These are phyloP conservation scores for Auricularia heimuer DNA, from an alignment of 768 basidiomycete genomes.

Conservation along the genomic window DNA sequence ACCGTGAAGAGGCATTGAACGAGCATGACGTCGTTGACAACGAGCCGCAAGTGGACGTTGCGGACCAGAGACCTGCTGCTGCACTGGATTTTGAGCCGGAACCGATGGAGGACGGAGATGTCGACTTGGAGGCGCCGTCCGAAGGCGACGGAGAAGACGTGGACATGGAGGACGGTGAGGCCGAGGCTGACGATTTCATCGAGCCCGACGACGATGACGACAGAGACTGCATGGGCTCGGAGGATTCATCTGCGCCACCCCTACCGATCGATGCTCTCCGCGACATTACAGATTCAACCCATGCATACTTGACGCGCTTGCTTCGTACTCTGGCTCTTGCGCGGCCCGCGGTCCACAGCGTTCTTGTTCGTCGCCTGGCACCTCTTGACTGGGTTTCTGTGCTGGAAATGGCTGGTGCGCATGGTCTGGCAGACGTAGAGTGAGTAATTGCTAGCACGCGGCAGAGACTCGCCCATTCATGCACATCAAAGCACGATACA, in stretches of 20 bases:
- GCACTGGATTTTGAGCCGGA: not conserved
- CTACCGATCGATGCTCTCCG: not conserved
- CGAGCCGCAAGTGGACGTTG: not conserved
- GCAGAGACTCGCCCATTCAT: not conserved
- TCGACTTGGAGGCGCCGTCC: conserved; percentile 14
- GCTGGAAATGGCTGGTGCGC: not conserved
- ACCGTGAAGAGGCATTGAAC: not conserved
- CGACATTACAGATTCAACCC: not conserved
- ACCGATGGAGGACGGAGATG: conserved; percentile 15
- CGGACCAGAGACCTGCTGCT: conserved; percentile 10
- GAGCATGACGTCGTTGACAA: not conserved
- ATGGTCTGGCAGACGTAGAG: not conserved
- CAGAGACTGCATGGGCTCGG: not conserved
- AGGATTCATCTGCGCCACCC: not conserved
- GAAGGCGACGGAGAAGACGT: conserved; percentile 21
- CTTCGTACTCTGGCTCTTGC: not conserved
- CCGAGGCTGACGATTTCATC: not conserved
- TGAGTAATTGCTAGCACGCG: not conserved
- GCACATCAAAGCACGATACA: not conserved
- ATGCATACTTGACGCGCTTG: not conserved
- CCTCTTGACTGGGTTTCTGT: not conserved
- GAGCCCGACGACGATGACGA: not conserved
- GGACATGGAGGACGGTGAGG: not conserved
- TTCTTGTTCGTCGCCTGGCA: not conserved
- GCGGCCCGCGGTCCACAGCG: not conserved